Base-by-base conservation (phyloP, 2,329 filamentous ascomycete genomes). In the Cladosporium austrohemisphaericum region DNA sequence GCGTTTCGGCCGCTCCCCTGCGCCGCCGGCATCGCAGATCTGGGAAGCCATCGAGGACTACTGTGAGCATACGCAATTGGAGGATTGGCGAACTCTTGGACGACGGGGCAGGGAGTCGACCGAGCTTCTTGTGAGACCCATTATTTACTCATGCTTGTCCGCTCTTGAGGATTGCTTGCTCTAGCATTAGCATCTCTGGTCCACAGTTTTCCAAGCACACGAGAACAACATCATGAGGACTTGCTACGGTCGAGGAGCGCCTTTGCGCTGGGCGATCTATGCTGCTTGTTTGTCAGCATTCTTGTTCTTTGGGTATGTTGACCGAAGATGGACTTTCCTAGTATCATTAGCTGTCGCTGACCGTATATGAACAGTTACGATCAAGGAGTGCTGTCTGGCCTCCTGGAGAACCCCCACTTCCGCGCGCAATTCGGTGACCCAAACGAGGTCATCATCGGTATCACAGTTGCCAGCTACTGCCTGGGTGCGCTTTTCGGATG, bases 391-490 rank as follows among this genome's bases (percentile, higher is more conserved):
- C 33, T 59, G 3, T 49, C 50, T 13, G 57, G 57, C 10, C 23
- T 59, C 5, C 49, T 59, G 2, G 49, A 58, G 22, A 58, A 59
- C 36, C 56, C 56, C 8, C 45, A 45, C 41, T 57, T 52, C 31
- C 52, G 45, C 19, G 54, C 50, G 5, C 55, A 56, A 18, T 57
- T 57, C 49, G 49, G 54, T 25, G 32, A 56, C n/a, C 55, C 55
- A 8, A 19, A 38, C 20, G 38, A 49, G 36, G 40, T 31, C n/a
- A 41, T 43, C 20, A 45, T 41, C n/a, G 62, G 62, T 25, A 69
- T 68, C 49, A 69, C 67, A 8, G 67, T 69, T 1, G 57, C 56
- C 2, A 66, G 65, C 11, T 68, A 68, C 43, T 66, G 66, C 25
- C 52, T 68, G 1, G 65, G 65, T 10, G 65, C 63, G 5, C 62